Evolutionary conservation across 2,329 filamentous ascomycete genomes (phyloP).

Genomic region (Botryotinia narcissicola): DNA sequence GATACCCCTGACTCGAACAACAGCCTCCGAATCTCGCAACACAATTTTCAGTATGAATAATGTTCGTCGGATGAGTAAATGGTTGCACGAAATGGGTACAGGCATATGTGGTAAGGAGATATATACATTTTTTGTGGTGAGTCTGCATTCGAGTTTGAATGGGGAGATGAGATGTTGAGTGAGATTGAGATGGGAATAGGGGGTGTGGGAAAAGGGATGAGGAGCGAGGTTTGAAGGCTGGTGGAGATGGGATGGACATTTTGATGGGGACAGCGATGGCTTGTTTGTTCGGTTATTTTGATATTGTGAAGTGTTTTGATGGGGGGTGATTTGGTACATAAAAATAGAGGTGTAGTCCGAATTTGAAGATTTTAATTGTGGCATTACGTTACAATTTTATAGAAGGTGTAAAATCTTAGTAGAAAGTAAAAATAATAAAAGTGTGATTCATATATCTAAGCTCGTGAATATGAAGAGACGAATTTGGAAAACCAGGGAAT

Average conservation of each 20-base stretch:
- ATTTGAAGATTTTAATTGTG: not conserved
- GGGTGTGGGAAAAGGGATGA: not conserved
- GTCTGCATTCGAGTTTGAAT: not conserved
- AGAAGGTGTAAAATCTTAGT: too few species aligned
- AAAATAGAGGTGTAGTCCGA: not conserved
- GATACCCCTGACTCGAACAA: constrained; percentile 4
- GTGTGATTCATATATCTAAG: not conserved
- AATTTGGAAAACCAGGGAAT: not conserved
- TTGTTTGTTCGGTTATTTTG: not conserved
- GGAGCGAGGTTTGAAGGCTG: not conserved
- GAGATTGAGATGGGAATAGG: not conserved
- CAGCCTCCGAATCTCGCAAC: not conserved
- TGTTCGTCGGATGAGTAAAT: not conserved
- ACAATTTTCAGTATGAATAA: not conserved
- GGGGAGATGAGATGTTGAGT: not conserved
- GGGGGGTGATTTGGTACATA: not conserved
- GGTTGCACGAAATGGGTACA: not conserved
- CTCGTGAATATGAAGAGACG: not conserved
- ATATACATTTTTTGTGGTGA: not conserved
- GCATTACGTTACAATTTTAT: not conserved
- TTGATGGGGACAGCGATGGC: too few species aligned
- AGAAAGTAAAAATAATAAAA: not conserved
- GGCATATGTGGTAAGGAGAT: not conserved
- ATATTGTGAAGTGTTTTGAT: not conserved
- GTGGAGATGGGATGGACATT: not conserved